phyloP scores from a whole-genome alignment of 2,329 filamentous ascomycete species.

The Trichoderma atrobrunneum region DNA sequence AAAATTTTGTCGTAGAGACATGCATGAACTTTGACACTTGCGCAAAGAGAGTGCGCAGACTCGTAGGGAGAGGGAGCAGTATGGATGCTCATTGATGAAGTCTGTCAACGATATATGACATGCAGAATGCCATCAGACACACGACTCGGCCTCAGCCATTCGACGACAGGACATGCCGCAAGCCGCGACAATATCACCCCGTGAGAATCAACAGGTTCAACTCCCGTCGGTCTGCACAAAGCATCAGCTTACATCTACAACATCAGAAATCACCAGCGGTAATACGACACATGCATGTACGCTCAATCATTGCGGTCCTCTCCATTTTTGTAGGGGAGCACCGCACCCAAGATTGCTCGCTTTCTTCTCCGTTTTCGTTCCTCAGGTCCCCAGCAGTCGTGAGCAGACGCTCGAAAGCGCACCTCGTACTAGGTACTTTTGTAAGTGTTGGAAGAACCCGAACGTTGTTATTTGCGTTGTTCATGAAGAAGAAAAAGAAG shows the following conservation, averaged over 20 bases:
- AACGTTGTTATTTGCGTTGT: slow-evolving; percentile 48
- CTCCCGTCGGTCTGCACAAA: not conserved
- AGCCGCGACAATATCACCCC: not conserved
- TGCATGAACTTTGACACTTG: not conserved
- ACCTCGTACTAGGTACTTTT: slow-evolving; percentile 45
- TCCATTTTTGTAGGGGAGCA: slow-evolving; percentile 50
- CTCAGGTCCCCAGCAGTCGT: slow-evolving; percentile 47
- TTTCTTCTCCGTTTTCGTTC: slow-evolving; percentile 52
- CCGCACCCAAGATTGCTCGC: slow-evolving; percentile 60
- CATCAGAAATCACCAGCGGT: not conserved
- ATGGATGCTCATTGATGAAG: not conserved
- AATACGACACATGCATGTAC: slow-evolving; percentile 40
- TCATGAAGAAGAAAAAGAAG: slow-evolving; percentile 36
- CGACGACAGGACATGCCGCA: not conserved
- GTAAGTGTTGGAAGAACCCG: slow-evolving; percentile 34
- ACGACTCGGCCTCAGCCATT: not conserved
- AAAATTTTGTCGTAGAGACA: not conserved
- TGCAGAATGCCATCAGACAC: not conserved
- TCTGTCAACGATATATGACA: not conserved
- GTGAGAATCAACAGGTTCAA: not conserved
- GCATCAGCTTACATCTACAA: slow-evolving; percentile 1
- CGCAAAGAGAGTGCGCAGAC: not conserved
- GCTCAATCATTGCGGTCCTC: slow-evolving; percentile 61
- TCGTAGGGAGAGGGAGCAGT: not conserved
- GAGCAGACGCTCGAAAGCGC: slow-evolving; percentile 39